phyloP scores from a whole-genome alignment of 495 filamentous ascomycete genomes.

The Bryoglossum gracile region DNA sequence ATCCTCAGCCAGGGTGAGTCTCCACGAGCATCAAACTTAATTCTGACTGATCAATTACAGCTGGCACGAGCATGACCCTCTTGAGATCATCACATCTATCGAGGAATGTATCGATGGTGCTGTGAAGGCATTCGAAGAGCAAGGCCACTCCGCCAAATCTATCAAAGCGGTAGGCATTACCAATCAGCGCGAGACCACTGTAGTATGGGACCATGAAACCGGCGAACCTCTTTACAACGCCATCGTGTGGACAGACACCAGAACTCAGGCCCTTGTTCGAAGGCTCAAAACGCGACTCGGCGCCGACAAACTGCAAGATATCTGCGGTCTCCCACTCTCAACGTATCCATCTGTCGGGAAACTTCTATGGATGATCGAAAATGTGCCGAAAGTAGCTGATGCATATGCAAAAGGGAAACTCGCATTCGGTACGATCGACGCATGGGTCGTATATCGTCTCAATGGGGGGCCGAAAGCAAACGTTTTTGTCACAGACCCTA shows the following conservation, averaged over 20 bases:
- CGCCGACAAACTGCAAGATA: constrained; percentile 60
- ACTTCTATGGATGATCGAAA: constrained; percentile 74
- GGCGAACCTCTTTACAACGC: constrained; percentile 82
- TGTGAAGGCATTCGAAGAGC: constrained; percentile 59
- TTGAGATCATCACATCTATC: constrained; percentile 71
- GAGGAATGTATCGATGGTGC: constrained; percentile 79
- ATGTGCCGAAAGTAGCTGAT: constrained; percentile 62
- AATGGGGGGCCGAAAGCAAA: constrained; percentile 68
- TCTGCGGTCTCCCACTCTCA: constrained; percentile 87
- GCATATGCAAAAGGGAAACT: constrained; percentile 74
- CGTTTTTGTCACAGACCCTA: constrained; percentile 76
- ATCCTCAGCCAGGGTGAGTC: constrained; percentile 75
- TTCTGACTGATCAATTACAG: constrained; percentile 34
- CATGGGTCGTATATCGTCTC: constrained; percentile 82
- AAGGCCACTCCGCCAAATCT: constrained; percentile 61
- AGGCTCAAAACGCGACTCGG: constrained; percentile 60
- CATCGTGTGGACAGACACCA: constrained; percentile 89
- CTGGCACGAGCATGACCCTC: constrained; percentile 90
- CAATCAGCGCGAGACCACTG: constrained; percentile 86
- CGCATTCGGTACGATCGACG: constrained; percentile 84
- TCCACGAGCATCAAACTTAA: neutral
- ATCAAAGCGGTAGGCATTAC: constrained; percentile 88
- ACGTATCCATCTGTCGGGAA: constrained; percentile 92
- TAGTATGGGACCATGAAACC: constrained; percentile 82
- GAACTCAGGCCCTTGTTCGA: constrained; percentile 68